A percentile compares a stretch with the other conserved stretches of the same genome.
phyloP scores from a whole-genome alignment of 345 rosid genomes.

The Clarkia xantiana region DNA sequence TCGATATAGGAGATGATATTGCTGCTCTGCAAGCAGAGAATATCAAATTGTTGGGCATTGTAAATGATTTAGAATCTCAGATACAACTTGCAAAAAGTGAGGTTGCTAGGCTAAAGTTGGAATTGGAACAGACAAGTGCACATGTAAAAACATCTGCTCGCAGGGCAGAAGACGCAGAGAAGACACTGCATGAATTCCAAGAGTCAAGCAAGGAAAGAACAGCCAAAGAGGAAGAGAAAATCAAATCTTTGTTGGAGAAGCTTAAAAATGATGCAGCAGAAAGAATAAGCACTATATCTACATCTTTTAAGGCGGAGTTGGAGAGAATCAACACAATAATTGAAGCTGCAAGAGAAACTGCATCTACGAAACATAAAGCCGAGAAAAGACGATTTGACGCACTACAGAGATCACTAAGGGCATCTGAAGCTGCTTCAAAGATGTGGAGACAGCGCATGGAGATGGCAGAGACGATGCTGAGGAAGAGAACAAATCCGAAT shows the following conservation, averaged over 20 bases:
- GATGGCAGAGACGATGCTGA: slow-evolving; percentile 21
- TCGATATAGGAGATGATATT: slow-evolving; percentile 18
- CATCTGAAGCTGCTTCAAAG: slow-evolving; percentile 24
- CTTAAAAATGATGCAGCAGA: slow-evolving; percentile 22
- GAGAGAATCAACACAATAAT: no score
- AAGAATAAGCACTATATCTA: slow-evolving; percentile 10
- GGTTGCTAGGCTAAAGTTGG: slow-evolving; percentile 24
- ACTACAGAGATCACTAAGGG: slow-evolving; percentile 24
- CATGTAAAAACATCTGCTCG: slow-evolving; percentile 19
- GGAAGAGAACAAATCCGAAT: slow-evolving; percentile 6
- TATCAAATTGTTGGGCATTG: slow-evolving; percentile 12
- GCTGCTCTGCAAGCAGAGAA: slow-evolving; percentile 22
- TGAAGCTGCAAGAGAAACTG: slow-evolving; percentile 24
- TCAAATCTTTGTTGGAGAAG: slow-evolving; percentile 22
- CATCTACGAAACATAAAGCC: slow-evolving; percentile 17
- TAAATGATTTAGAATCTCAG: slow-evolving; percentile 24
- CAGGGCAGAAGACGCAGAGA: slow-evolving; percentile 22
- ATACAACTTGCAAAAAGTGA: slow-evolving; percentile 18
- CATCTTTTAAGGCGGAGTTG: no score
- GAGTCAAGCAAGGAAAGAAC: slow-evolving; percentile 17
- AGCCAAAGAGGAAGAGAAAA: slow-evolving; percentile 17
- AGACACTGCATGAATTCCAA: slow-evolving; percentile 31
- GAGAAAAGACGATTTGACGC: slow-evolving; percentile 25
- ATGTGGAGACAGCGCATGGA: slow-evolving; percentile 32
- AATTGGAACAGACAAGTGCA: slow-evolving; percentile 18